Evolutionary conservation across 495 filamentous ascomycete species (phyloP), one percentile per base, ranked within the genome.

Genomic region (Aspergillus indologenus): DNA sequence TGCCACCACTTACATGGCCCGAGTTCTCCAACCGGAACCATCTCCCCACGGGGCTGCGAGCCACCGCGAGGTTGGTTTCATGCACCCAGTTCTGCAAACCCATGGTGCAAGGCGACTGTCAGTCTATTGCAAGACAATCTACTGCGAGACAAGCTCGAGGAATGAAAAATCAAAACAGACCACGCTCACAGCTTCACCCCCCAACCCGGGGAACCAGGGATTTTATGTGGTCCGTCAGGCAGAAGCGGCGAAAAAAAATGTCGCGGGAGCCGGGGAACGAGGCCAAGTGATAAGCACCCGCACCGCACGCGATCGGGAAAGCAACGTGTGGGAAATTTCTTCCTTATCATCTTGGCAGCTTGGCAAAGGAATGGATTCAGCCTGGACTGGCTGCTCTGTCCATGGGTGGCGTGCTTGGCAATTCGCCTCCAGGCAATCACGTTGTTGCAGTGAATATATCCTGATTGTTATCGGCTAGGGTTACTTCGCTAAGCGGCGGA

Each of bases 21-120:
- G 80, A 89, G 65, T 85, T 84, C 60, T 91, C 88, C 18, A 92
- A 78, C 46, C 81, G 80, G 74, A 92, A 92, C 78, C 85, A 90
- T 53, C 79, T 76, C 50, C 90, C 90, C 57, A 92, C 79, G 40
- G 79, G 73, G 65, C 82, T 83, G 53, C 68, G 61, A 57, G 83
- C 85, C 61, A 88, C 74, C 65, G 69, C 74, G 45, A 69, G 50
- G 65, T 89, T 87, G 65, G 76, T 71, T 29, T 73, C 69, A 21
- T 83, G 74, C 57, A 82, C 67, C 79, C 78, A 85, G 31, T 60
- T 70, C 67, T 78, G 78, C 29, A 71, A 44, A 12, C 63, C 66
- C 72, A 76, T 75, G 51, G 14, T 55, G 55, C 34, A 14, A 15
- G 34, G 12, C n/a, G n/a, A n/a, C n/a, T n/a, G n/a, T n/a, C 34